A percentile compares a stretch with the other conserved stretches of the same genome.
phyloP scores from a whole-genome alignment of 805 yeast genomes.

The Cyberlindnera saturnus region DNA sequence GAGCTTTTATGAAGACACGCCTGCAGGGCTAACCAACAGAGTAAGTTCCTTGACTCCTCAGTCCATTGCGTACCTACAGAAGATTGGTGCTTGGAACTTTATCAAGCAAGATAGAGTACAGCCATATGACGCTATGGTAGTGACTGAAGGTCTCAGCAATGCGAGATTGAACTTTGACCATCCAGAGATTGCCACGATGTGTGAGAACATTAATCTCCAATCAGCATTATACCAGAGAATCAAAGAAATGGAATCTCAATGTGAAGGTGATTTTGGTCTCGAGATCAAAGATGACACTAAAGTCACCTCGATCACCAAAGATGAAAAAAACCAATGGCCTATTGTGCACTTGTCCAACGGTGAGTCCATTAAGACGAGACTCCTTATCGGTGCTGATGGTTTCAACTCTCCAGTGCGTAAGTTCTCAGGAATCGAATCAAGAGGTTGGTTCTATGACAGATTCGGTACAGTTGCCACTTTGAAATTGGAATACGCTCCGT shows the following conservation, averaged over 20 bases:
- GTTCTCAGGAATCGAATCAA: constrained; percentile 72
- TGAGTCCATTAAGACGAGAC: constrained; percentile 52
- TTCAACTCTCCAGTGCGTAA: constrained; percentile 87
- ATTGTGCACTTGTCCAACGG: constrained; percentile 64
- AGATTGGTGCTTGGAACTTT: constrained; percentile 72
- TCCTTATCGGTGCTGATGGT: constrained; percentile 95
- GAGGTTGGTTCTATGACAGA: constrained; percentile 88
- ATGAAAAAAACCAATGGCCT: constrained; percentile 62
- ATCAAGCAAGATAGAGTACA: constrained; percentile 67
- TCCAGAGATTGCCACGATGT: constrained; percentile 71
- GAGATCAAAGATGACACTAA: constrained; percentile 59
- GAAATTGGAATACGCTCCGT: constrained; percentile 66
- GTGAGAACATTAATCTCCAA: constrained; percentile 82
- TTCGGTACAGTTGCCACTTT: constrained; percentile 93
- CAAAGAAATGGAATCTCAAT: constrained; percentile 31
- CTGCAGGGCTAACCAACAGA: constrained; percentile 61
- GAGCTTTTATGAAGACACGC: constrained; percentile 32
- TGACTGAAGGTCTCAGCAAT: constrained; percentile 76
- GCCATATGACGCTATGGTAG: constrained; percentile 73
- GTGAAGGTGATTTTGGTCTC: constrained; percentile 21
- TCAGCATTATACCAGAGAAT: constrained; percentile 57
- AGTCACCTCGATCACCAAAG: constrained; percentile 49
- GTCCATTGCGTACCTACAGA: constrained; percentile 56
- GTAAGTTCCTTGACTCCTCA: constrained; percentile 84
- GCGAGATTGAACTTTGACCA: constrained; percentile 69